These are phyloP conservation scores for Quercus robur DNA, from an alignment of 306 rosid species.

Conservation along the genomic window DNA sequence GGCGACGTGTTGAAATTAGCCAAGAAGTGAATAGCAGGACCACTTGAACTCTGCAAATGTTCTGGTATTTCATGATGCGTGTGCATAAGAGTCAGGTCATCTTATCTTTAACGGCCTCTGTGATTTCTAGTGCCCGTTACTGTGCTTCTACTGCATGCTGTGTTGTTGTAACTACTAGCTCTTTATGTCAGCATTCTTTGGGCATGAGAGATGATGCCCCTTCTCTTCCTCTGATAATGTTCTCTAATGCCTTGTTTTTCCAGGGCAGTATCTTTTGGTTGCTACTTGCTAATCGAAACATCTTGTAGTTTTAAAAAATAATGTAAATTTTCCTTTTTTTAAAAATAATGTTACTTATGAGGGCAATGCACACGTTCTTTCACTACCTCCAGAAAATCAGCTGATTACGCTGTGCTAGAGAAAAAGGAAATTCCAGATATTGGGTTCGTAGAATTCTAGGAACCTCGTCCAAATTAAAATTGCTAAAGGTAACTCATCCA, in stretches of 20 bases:
- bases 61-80: not conserved
- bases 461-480: too few species aligned
- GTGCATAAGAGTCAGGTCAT: not conserved
- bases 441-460: too few species aligned
- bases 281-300: not conserved
- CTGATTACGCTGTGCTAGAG: too few species aligned
- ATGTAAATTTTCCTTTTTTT: not conserved
- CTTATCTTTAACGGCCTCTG: not conserved
- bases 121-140: not conserved
- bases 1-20: conserved; percentile 82
- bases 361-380: not conserved
- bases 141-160: conserved; percentile 4
- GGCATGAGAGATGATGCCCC: not conserved
- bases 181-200: conserved; percentile 13
- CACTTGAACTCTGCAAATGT: conserved; percentile 11
- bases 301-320: too few species aligned
- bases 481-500: too few species aligned
- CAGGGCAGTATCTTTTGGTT: not conserved
- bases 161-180: conserved; percentile 1
- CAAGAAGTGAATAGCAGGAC: conserved; percentile 53
- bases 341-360: not conserved
- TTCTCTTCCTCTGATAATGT: not conserved
- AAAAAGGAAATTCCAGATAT: too few species aligned
- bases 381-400: not conserved
- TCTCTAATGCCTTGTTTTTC: not conserved